Conservation (phyloP, 2,329 filamentous ascomycete species). For the Pseudocercospora ulei region DNA sequence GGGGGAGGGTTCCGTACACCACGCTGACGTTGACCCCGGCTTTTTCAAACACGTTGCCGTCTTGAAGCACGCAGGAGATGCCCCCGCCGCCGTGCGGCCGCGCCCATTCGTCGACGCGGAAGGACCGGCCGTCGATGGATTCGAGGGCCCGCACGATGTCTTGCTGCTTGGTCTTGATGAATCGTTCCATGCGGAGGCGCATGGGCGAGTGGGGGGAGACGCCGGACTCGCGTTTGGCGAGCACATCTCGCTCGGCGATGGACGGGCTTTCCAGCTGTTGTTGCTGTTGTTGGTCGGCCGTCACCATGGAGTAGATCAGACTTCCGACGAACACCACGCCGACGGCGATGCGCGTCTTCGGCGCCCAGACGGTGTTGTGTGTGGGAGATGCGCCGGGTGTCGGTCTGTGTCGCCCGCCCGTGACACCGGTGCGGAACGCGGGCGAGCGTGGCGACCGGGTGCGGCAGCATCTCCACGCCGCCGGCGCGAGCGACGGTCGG, state of each 20-base stretch:
- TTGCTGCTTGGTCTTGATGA: constrained; percentile 87
- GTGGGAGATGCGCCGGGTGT: constrained; percentile 30
- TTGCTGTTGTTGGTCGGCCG: constrained; percentile 4
- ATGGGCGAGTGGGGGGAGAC: constrained; percentile 76
- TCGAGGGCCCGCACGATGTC: constrained; percentile 77
- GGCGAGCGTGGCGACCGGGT: constrained; percentile 18
- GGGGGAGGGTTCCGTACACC: constrained; percentile 83
- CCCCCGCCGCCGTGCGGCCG: constrained; percentile 83
- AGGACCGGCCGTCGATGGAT: constrained; percentile 70
- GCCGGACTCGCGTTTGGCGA: constrained; percentile 66
- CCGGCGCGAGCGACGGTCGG: constrained; percentile 22
- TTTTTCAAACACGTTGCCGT: constrained; percentile 96
- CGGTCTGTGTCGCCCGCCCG: constrained; percentile 23
- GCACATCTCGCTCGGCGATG: constrained; percentile 75
- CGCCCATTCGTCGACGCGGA: constrained; percentile 76
- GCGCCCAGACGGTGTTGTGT: constrained; percentile 33
- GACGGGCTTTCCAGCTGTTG: constrained; percentile 51
- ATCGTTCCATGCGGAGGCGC: constrained; percentile 93
- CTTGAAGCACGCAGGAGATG: constrained; percentile 87
- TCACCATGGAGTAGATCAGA: constrained; percentile 52
- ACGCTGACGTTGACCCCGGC: constrained; percentile 90
- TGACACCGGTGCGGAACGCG: constrained; percentile 24
- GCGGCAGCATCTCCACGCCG: constrained; percentile 23
- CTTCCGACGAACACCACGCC: constrained; percentile 47
- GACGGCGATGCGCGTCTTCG: constrained; percentile 39